phyloP scores from a whole-genome alignment of 225 moss, liverwort and hornwort genomes.

The Neckera pumila region DNA sequence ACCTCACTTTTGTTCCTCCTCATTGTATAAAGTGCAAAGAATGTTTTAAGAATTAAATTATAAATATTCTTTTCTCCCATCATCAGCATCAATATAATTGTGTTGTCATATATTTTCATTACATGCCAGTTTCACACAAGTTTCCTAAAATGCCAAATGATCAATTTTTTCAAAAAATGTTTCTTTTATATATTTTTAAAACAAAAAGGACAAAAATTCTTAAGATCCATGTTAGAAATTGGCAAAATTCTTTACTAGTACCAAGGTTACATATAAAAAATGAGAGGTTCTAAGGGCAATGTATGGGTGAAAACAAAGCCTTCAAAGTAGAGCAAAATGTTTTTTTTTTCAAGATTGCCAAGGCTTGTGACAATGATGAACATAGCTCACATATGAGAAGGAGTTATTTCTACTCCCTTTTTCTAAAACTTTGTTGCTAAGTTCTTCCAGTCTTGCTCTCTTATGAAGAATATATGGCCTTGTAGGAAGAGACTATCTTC shows the following conservation, averaged over 20 bases:
- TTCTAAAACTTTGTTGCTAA: background rate
- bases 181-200: background rate
- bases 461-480: background rate
- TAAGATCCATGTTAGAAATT: background rate
- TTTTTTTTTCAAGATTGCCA: background rate
- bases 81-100: background rate
- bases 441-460: accelerated
- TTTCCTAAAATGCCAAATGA: background rate
- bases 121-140: accelerated
- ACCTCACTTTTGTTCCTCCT: background rate
- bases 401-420: background rate
- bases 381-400: background rate
- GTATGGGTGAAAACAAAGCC: background rate
- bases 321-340: background rate
- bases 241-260: background rate
- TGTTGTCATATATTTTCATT: background rate
- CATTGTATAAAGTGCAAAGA: background rate
- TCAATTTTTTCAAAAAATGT: background rate
- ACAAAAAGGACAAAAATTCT: background rate
- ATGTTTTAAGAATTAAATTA: background rate
- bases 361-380: background rate
- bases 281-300: accelerated
- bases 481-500: background rate
- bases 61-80: background rate
- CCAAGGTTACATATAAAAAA: background rate